These are phyloP conservation scores for Penicillium tannophilum DNA, from an alignment of 495 filamentous ascomycete species.

Conservation along the genomic window DNA sequence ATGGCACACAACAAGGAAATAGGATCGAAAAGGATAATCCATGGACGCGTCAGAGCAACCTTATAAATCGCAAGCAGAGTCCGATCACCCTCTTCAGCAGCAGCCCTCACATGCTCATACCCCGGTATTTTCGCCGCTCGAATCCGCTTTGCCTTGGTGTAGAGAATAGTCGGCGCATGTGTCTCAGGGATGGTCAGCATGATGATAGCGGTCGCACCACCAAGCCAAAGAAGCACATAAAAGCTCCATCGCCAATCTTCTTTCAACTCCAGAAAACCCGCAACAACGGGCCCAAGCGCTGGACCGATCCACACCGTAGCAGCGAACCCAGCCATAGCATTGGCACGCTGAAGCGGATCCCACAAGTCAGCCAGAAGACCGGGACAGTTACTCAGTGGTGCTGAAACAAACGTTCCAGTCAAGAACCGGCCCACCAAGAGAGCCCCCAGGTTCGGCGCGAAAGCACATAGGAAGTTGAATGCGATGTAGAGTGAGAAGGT, in stretches of 20 bases:
- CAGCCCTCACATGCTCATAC: constrained; percentile 49
- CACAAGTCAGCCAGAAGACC: constrained; percentile 58
- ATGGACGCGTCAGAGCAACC: constrained; percentile 52
- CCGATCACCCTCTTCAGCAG: constrained; percentile 42
- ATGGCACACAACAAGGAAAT: constrained; percentile 50
- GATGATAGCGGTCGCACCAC: constrained; percentile 34
- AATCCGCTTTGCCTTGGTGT: constrained; percentile 38
- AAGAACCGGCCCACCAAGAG: constrained; percentile 55
- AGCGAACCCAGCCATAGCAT: constrained; percentile 53
- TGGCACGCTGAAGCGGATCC: constrained; percentile 52
- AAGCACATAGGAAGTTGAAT: constrained; percentile 56
- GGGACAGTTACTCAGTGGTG: constrained; percentile 49
- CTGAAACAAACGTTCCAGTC: constrained; percentile 52
- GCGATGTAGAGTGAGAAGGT: constrained; percentile 46
- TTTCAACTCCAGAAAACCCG: constrained; percentile 48
- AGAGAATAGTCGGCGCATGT: constrained; percentile 28
- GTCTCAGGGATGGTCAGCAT: constrained; percentile 51
- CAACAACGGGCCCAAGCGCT: constrained; percentile 38
- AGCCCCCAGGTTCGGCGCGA: constrained; percentile 51
- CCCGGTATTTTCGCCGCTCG: constrained; percentile 39
- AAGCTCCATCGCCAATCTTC: constrained; percentile 53
- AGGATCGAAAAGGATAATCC: constrained; percentile 45
- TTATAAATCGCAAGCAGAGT: constrained; percentile 48
- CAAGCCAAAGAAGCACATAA: constrained; percentile 51
- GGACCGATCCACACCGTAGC: constrained; percentile 41